Conservation (phyloP, 257 asterid species). For the Lavandula angustifolia region DNA sequence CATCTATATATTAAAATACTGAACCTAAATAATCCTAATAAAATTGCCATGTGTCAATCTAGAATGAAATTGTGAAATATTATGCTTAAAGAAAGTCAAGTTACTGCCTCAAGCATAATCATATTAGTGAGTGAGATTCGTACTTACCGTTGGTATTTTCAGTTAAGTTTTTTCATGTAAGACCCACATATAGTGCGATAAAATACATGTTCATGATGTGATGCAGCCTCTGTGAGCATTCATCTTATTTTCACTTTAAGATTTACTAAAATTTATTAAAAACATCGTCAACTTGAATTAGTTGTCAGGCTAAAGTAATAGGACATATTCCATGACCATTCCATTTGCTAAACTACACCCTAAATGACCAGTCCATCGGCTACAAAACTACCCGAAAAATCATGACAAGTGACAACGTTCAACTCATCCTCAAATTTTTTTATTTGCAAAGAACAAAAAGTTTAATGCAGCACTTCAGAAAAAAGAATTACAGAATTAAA, state of each 20-base stretch:
- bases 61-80: background rate
- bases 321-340: background rate
- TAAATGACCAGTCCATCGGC: background rate
- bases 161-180: background rate
- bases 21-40: background rate
- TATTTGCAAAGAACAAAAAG: background rate
- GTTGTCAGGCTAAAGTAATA: background rate
- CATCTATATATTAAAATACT: background rate
- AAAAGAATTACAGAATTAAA: background rate
- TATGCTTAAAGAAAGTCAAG: background rate
- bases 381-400: background rate
- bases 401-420: background rate
- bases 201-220: background rate
- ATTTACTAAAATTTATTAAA: background rate
- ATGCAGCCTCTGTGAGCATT: slow-evolving; percentile 1
- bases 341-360: background rate
- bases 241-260: background rate
- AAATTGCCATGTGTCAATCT: slow-evolving; percentile 5
- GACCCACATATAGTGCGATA: background rate
- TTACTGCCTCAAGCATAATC: background rate
- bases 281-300: background rate
- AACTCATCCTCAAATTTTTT: background rate
- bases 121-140: background rate
- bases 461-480: background rate
- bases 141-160: background rate